Conservation (phyloP, 257 asterid species). For the Jacaranda copaia region DNA sequence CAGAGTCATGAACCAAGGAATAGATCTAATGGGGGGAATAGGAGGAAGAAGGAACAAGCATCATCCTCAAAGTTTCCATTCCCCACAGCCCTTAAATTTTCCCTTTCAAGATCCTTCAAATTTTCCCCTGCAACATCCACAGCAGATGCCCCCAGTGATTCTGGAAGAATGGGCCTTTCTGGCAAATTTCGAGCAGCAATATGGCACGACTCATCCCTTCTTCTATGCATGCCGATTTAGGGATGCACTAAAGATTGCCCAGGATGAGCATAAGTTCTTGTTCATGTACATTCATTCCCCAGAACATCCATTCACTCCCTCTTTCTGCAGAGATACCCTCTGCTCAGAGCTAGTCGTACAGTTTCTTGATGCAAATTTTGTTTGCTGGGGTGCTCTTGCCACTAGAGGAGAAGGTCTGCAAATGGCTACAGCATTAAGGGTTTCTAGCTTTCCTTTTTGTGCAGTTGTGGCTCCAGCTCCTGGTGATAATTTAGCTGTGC, state of each 20-base stretch:
- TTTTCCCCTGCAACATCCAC: not conserved
- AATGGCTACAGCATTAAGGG: conserved; percentile 56
- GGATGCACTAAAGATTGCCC: conserved; percentile 72
- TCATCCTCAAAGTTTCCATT: conserved; percentile 41
- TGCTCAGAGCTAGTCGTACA: conserved; percentile 76
- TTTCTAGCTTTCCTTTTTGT: conserved; percentile 73
- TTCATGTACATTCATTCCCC: conserved; percentile 82
- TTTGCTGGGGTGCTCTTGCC: conserved; percentile 81
- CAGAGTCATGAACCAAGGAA: conserved; percentile 69
- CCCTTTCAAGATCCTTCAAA: conserved; percentile 39
- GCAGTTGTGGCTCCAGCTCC: conserved; percentile 78
- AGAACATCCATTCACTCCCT: conserved; percentile 71
- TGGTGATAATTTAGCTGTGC: conserved; percentile 70
- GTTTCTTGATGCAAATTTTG: conserved; percentile 86
- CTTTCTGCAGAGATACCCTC: conserved; percentile 76
- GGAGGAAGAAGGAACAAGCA: conserved; percentile 50
- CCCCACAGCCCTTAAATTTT: conserved; percentile 46
- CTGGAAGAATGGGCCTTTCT: conserved; percentile 80
- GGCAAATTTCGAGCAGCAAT: conserved; percentile 68
- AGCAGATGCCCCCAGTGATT: conserved; percentile 36
- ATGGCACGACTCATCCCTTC: conserved; percentile 73
- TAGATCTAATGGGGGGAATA: conserved; percentile 49
- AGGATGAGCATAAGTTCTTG: conserved; percentile 65
- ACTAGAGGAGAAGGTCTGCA: conserved; percentile 69
- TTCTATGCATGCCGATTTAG: conserved; percentile 74